Base-by-base conservation (phyloP, 2,329 filamentous ascomycete genomes). In the Colletotrichum zoysiae region DNA sequence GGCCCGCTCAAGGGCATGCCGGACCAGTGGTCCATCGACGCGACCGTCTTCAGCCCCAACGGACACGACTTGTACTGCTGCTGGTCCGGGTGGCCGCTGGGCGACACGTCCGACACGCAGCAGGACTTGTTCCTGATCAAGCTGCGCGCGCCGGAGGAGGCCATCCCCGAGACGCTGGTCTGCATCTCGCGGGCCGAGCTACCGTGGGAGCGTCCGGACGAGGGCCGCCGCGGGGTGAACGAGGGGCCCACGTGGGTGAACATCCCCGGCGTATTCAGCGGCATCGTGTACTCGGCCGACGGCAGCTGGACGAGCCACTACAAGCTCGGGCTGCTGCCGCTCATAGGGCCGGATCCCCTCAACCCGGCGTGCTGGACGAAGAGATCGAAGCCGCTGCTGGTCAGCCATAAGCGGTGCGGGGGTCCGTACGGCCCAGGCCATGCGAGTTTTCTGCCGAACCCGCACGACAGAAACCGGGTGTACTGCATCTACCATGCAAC, bases 401-500 rank as follows among this genome's bases (percentile, higher is more conserved):
- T 81, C 38, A 85, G 82, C 56, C 86, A 84, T 1, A 88, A 89
- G 67, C 69, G 69, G 30, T 71, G 69, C 48, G 69, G 69, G 1
- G 87, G 87, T 2, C 88, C 88, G 74, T 89, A 86, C 64, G 87
- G 88, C 8, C 86, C 87, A 0, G 88, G 86, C 0, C 87, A 89
- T 68, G 89, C 89, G 73, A 86, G 86, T 1, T 90, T 90, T 81
- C 89, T 90, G 78, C 80, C 78, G 38, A 89, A 86, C 73, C 87
- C 87, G 0, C 65, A 44, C n/a, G 86, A 89, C 72, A 84, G 83
- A 2, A 83, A 78, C 0, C 82, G 89, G 77, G 86, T 84, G 6
- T 90, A 85, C 84, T 88, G 86, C 64, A 84, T 86, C 0, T 90
- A 87, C 76, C 87, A 90, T 74, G 87, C 87, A 0, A 88, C 87